A percentile compares a stretch with the other conserved stretches of the same genome.
Conservation (phyloP, 768 basidiomycete genomes). For the Lactarius trivialis region DNA sequence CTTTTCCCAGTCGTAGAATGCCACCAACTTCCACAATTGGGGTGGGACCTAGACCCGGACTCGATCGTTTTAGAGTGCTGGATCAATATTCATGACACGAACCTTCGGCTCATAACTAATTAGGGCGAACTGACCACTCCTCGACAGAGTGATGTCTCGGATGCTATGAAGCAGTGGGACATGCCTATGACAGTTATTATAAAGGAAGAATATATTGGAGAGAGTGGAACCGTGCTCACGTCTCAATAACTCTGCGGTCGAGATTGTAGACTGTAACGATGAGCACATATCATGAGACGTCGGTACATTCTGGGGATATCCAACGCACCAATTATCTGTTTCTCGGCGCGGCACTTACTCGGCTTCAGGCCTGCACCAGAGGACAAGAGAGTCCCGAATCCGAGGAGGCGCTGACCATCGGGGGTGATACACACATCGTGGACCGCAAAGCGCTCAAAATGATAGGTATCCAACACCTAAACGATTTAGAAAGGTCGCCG, state of each 20-base stretch:
- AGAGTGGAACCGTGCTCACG: conserved; percentile 35
- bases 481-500: background rate
- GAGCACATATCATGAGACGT: background rate
- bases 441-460: conserved; percentile 54
- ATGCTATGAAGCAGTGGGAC: conserved; percentile 70
- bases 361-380: conserved; percentile 60
- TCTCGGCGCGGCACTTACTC: conserved; percentile 66
- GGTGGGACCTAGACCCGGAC: conserved; percentile 52
- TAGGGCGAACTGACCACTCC: conserved; percentile 57
- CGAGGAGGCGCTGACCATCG: conserved; percentile 54
- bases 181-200: conserved; percentile 39
- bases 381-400: conserved; percentile 58
- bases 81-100: conserved; percentile 3
- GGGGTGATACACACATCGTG: conserved; percentile 69
- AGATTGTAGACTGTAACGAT: conserved; percentile 53
- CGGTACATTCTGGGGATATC: no score
- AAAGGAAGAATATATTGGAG: background rate
- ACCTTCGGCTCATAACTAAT: conserved; percentile 73
- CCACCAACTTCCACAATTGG: conserved; percentile 68
- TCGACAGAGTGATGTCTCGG: conserved; percentile 62
- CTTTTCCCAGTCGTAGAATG: conserved; percentile 47
- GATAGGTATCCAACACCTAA: conserved; percentile 45
- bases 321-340: conserved; percentile 60
- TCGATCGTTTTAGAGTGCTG: background rate
- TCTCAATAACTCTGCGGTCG: conserved; percentile 57